Conservation (phyloP, 768 basidiomycete species). For the Pleurotus eryngii region DNA sequence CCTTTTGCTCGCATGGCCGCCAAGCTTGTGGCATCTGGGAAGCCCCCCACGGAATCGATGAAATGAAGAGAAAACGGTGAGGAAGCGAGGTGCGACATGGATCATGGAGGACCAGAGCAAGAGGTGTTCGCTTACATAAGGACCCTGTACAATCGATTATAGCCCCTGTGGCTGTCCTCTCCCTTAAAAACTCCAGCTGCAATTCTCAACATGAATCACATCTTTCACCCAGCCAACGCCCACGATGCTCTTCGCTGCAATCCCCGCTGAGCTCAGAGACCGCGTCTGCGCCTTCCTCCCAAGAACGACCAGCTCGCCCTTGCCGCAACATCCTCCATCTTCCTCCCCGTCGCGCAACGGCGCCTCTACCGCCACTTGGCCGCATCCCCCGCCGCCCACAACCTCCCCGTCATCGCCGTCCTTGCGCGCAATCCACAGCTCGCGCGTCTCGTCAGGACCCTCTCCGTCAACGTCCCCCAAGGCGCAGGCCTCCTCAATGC, state of each 20-base stretch:
- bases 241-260: slow-evolving; percentile 41
- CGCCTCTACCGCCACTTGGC: slow-evolving; percentile 60
- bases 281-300: slow-evolving; percentile 33
- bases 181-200: slow-evolving; percentile 11
- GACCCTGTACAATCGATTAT: slow-evolving; percentile 17
- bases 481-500: slow-evolving; percentile 35
- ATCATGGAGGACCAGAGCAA: slow-evolving; percentile 10
- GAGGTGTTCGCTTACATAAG: slow-evolving; percentile 5
- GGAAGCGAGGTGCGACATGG: slow-evolving; percentile 10
- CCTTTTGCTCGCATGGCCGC: background rate
- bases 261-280: slow-evolving; percentile 66
- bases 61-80: slow-evolving; percentile 16
- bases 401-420: slow-evolving; percentile 47
- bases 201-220: background rate
- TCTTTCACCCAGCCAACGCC: slow-evolving; percentile 2
- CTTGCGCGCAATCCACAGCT: slow-evolving; percentile 56
- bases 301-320: slow-evolving; percentile 44
- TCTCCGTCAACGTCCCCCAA: slow-evolving; percentile 51
- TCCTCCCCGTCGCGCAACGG: slow-evolving; percentile 52
- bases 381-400: slow-evolving; percentile 39
- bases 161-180: slow-evolving; percentile 9
- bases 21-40: background rate
- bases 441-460: slow-evolving; percentile 59
- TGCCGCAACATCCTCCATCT: slow-evolving; percentile 36
- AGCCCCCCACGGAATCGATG: slow-evolving; percentile 1